These are phyloP conservation scores for Acidomyces sp. DNA, from an alignment of 495 filamentous ascomycete genomes.

Conservation along the genomic window DNA sequence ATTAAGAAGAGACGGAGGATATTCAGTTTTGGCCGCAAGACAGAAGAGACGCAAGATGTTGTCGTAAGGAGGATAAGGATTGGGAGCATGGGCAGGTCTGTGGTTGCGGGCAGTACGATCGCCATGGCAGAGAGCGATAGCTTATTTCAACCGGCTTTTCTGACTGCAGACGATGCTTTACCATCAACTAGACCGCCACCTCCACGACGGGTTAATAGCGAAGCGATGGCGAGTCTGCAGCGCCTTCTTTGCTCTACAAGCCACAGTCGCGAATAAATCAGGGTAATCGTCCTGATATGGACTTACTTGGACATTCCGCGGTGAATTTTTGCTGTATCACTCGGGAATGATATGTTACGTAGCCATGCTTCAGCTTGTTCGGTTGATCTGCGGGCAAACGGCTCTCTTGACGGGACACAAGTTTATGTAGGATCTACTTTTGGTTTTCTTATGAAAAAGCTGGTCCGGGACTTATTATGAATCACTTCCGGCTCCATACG, in stretches of 20 bases:
- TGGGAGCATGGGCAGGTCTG: constrained; percentile 16
- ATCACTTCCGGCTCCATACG: constrained; percentile 1
- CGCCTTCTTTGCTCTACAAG: too few relatives aligned
- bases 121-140: neutral
- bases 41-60: neutral
- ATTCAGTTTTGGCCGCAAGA: constrained; percentile 2
- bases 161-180: neutral
- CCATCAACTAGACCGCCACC: neutral
- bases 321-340: too few relatives aligned
- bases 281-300: too few relatives aligned
- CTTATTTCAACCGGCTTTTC: neutral
- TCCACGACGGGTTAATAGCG: too few relatives aligned
- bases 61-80: constrained; percentile 7
- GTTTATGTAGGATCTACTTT: neutral
- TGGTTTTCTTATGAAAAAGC: too few relatives aligned
- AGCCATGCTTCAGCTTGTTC: too few relatives aligned
- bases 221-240: too few relatives aligned
- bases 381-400: too few relatives aligned
- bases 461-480: neutral
- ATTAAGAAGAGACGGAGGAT: constrained; percentile 5
- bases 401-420: neutral
- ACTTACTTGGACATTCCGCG: too few relatives aligned
- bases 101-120: constrained; percentile 12
- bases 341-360: too few relatives aligned
- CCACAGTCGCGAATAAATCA: too few relatives aligned